Base-by-base conservation (phyloP, 2,329 filamentous ascomycete genomes). In the Ceratocystis diversiconidia region DNA sequence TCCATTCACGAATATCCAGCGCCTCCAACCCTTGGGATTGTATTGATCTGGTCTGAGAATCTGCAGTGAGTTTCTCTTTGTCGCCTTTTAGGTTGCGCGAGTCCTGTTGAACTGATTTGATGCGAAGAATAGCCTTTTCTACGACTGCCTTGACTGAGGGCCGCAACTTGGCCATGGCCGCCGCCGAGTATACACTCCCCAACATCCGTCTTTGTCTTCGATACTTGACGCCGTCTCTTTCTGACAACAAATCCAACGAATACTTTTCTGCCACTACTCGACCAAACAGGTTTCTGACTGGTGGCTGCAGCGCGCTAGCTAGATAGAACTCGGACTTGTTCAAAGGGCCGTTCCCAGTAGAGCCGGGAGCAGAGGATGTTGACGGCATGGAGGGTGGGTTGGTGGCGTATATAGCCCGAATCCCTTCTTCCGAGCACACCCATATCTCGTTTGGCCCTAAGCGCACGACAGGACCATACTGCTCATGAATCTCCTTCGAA, bases 371-470 rank as follows among this genome's bases (percentile, higher is more conserved):
- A 30, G 28, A 28, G 17, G 55, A n/a, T 10, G 19, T n/a, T 8
- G 55, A 59, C 19, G 19, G 43, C 22, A 30, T 50, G 5, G 28
- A 28, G 43, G 46, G 30, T 15, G 64, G 64, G 3, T 46, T 62
- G 7, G 59, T 62, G 3, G 79, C 73, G 70, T 82, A 82, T 6
- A 81, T 79, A 1, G 72, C 69, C 65, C 75, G 75, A 67, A 78
- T 80, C 0, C 77, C 80, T 61, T 80, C 78, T 25, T 71, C 74
- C 2, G 76, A 79, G 66, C 78, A 72, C 32, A 82, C 78, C 77
- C 80, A 82, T 5, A 83, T 74, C 69, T 83, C 80, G 43, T 81
- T 76, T 0, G 81, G 81, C 0, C 79, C 79, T 6, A 83, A 76
- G 0, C 81, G 75, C n/a, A 84, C 81, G 1, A 76, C 72, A 0